Percentiles rank a stretch among this genome's conserved stretches.
phyloP scores from a whole-genome alignment of 2,329 filamentous ascomycete genomes.

The Neonectria faginata region DNA sequence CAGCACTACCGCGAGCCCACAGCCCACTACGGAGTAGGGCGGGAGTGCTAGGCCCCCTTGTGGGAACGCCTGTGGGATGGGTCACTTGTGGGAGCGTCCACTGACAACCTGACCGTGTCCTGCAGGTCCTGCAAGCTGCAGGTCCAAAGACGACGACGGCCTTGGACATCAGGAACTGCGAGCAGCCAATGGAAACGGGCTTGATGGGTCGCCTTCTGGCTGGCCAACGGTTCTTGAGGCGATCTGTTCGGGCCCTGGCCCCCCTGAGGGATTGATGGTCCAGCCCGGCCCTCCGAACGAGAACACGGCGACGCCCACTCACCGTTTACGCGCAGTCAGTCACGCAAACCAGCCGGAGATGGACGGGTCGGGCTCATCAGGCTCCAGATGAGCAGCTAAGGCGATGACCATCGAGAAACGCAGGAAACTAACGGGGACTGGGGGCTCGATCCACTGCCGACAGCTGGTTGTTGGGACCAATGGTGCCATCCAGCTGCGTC shows the following conservation, averaged over 20 bases:
- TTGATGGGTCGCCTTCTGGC: slow-evolving; percentile 15
- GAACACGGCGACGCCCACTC: slow-evolving; percentile 4
- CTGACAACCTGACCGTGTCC: slow-evolving; percentile 12
- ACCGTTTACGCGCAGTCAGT: neutral
- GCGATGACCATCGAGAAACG: slow-evolving; percentile 19
- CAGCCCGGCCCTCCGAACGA: slow-evolving; percentile 6
- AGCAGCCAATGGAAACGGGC: slow-evolving; percentile 19
- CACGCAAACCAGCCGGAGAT: slow-evolving; percentile 1
- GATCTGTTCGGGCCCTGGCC: slow-evolving; percentile 12
- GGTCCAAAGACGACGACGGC: slow-evolving; percentile 6
- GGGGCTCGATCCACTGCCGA: slow-evolving; percentile 33
- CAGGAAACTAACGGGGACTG: slow-evolving; percentile 33
- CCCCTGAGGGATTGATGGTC: slow-evolving; percentile 11
- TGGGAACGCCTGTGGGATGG: slow-evolving; percentile 25
- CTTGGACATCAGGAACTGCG: slow-evolving; percentile 9
- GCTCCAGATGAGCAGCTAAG: slow-evolving; percentile 18
- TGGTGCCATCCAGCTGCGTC: slow-evolving; percentile 41
- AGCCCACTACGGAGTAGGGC: slow-evolving; percentile 13
- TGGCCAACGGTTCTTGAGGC: slow-evolving; percentile 22
- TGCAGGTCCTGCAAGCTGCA: slow-evolving; percentile 21
- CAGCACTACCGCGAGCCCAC: slow-evolving; percentile 6
- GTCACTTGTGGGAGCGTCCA: slow-evolving; percentile 8
- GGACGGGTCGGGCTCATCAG: slow-evolving; percentile 8
- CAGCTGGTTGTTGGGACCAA: slow-evolving; percentile 41
- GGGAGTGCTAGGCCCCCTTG: slow-evolving; percentile 26